Conservation (phyloP, 306 rosid species). For the Casuarina glauca region DNA sequence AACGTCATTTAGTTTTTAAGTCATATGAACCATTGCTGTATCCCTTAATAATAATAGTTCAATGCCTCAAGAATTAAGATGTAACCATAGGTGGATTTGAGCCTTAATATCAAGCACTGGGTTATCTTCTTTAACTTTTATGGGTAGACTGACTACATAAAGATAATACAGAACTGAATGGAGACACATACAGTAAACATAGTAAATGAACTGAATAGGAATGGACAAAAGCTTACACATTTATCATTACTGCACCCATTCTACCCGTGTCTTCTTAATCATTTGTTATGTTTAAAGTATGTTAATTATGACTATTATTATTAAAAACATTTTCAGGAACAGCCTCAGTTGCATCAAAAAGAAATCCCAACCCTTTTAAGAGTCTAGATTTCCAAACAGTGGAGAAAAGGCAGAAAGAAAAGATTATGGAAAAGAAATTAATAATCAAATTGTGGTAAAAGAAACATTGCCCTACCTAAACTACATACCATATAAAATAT, state of each 20-base stretch:
- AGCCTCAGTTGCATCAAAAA: not conserved
- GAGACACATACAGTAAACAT: not conserved
- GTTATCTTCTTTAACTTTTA: not conserved
- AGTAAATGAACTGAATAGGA: not conserved
- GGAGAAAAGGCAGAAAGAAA: not conserved
- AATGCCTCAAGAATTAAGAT: not conserved
- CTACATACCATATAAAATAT: no score
- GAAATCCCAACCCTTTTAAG: not conserved
- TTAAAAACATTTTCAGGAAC: not conserved
- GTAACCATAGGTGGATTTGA: not conserved
- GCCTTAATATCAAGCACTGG: not conserved
- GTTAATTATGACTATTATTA: not conserved
- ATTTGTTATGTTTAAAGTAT: not conserved
- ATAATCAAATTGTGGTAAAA: not conserved
- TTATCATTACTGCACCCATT: not conserved
- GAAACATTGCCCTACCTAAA: not conserved
- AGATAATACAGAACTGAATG: constrained; percentile 6
- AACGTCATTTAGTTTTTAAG: not conserved
- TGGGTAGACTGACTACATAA: constrained; percentile 4
- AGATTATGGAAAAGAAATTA: not conserved
- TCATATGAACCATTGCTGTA: not conserved
- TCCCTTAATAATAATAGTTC: not conserved
- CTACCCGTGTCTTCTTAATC: not conserved
- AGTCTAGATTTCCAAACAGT: not conserved
- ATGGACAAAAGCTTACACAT: not conserved